Conservation (phyloP, 352 stramenopile genomes). For the Phytophthora citricola region DNA sequence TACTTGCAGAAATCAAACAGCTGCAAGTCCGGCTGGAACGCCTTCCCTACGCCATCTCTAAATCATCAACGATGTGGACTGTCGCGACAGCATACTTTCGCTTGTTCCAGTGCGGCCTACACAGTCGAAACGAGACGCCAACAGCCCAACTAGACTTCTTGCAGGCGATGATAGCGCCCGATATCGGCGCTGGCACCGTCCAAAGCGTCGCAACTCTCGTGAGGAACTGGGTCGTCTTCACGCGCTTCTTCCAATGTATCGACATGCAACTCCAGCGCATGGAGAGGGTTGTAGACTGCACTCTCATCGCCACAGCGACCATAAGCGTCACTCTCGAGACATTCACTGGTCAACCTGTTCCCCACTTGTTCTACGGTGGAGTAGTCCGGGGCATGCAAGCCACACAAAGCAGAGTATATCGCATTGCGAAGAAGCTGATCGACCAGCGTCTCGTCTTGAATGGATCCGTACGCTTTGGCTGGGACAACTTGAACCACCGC, state of each 20-base stretch:
- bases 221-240: slow-evolving; percentile 13
- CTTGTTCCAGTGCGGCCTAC: background rate
- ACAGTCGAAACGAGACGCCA: background rate
- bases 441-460: background rate
- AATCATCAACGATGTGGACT: slow-evolving; percentile 5
- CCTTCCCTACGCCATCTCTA: background rate
- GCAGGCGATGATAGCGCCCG: background rate
- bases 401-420: background rate
- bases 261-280: background rate
- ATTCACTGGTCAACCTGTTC: slow-evolving; percentile 3
- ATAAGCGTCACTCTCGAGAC: background rate
- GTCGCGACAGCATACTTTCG: slow-evolving; percentile 4
- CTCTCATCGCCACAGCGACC: slow-evolving; percentile 1
- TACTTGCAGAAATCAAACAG: slow-evolving; percentile 1
- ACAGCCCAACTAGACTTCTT: background rate
- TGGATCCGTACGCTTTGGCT: slow-evolving; percentile 5
- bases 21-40: background rate
- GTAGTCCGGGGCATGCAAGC: background rate
- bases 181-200: slow-evolving; percentile 9
- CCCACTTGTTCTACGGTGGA: background rate
- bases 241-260: background rate
- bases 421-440: background rate
- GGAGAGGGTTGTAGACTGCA: background rate
- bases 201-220: background rate
- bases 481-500: background rate